Evolutionary conservation across 179 eudicot species (phyloP).

Genomic region (Heliamphora pulchella): DNA sequence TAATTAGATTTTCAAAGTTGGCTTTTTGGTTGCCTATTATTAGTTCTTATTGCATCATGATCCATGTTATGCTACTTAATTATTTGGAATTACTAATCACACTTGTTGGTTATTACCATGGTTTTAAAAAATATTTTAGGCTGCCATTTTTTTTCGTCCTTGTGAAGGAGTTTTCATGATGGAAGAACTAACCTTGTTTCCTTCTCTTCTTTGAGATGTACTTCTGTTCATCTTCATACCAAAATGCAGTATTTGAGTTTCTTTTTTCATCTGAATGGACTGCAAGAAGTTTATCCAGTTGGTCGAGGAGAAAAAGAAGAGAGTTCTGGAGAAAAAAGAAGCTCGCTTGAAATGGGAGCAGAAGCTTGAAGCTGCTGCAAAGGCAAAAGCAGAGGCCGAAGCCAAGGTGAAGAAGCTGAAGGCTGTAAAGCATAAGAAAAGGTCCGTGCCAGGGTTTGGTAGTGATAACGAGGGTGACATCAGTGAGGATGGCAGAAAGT

Average conservation of each 20-base stretch:
- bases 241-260: conserved; percentile 83
- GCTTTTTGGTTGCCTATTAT: background rate
- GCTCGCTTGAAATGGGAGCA: conserved; percentile 92
- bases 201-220: conserved; percentile 96
- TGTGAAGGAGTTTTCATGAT: background rate
- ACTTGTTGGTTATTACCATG: background rate
- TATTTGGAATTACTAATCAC: background rate
- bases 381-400: conserved; percentile 70
- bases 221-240: conserved; percentile 92
- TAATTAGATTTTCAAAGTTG: background rate
- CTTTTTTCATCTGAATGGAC: conserved; percentile 65
- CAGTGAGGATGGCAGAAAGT: conserved; percentile 37
- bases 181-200: conserved; percentile 71
- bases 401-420: conserved; percentile 57
- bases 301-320: conserved; percentile 90
- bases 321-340: conserved; percentile 72
- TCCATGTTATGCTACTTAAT: background rate
- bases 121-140: background rate
- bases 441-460: conserved; percentile 42
- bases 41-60: background rate
- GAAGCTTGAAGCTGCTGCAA: conserved; percentile 75
- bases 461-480: conserved; percentile 40
- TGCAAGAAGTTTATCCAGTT: conserved; percentile 84
- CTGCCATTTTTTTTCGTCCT: background rate
- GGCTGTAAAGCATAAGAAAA: conserved; percentile 51